Percentiles rank a stretch among this genome's conserved stretches.
Conservation (phyloP, 139 green algal species). For the Penium margaritaceum region DNA sequence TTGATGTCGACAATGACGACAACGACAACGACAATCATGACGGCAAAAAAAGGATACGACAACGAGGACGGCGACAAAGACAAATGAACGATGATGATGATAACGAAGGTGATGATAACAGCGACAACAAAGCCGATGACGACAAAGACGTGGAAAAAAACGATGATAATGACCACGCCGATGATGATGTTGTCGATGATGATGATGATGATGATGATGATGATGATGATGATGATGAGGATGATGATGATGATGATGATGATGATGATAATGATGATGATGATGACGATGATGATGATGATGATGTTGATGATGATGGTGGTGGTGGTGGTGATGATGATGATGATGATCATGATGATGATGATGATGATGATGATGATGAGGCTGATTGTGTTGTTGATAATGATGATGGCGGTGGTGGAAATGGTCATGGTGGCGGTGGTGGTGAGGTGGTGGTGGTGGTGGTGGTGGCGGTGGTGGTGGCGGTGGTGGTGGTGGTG, state of each 20-base stretch:
- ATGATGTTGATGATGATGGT: too few species aligned
- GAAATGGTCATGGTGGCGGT: neutral
- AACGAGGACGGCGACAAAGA: too few species aligned
- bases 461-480: neutral
- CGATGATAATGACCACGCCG: too few species aligned
- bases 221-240: conserved; percentile 3
- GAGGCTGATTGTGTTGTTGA: neutral
- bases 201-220: conserved; percentile 2
- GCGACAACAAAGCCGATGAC: too few species aligned
- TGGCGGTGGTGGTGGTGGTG: neutral
- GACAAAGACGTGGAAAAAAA: too few species aligned
- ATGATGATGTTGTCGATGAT: conserved; percentile 1
- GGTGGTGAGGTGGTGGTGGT: neutral
- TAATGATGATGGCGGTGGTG: neutral
- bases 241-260: conserved; percentile 5
- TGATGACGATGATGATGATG: too few species aligned
- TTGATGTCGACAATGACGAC: too few species aligned
- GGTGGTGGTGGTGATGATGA: neutral
- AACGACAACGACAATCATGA: too few species aligned
- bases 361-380: neutral
- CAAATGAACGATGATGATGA: too few species aligned
- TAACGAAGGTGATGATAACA: too few species aligned
- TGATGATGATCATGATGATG: neutral
- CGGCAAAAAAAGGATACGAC: too few species aligned
- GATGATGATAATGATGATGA: neutral